Base-by-base conservation (phyloP, 257 asterid species). In the Gynochthodes officinalis region DNA sequence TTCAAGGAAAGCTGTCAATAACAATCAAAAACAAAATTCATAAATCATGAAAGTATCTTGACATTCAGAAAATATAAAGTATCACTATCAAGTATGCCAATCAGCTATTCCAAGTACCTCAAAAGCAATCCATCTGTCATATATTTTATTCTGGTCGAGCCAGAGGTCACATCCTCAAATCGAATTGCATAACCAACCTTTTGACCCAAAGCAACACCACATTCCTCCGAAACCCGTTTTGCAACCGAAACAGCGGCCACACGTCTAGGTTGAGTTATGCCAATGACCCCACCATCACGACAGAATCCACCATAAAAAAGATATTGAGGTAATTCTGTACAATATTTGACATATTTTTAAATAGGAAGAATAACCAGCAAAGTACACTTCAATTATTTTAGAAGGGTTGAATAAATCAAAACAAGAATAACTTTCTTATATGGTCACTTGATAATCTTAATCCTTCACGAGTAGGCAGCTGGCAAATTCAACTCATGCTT, bases 161-260 rank as follows among this genome's bases (percentile, higher is more conserved):
- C 76, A 75, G 97, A 87, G 61, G 99, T 94, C 67, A 79, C 82
- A 82, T 94, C 99, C 68, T 94, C 97, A 78, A 94, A 94, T 80
- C 99, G 86, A 76, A 94, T 85, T n/a, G 97, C 82, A 77, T 91
- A 94, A 68, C 99, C 99, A 70, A 94, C 97, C 74, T 76, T 88
- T 84, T 91, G 93, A 61, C 99, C 97, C 70, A 91, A 69, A 35
- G 87, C 30, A 66, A 81, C 88, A 63, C 93, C 93, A 85, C 89
- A 89, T 81, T 94, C 97, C 85, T 91, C 99, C 19, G 97, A 85
- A 71, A 94, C 99, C 79, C 97, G 88, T 86, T 91, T 89, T 54
- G 99, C 97, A 33, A 94, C 99, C 63, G 97, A 88, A 16, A 88
- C 83, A 74, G 97, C 99, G 57, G 99, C 99, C 80, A 94, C 99